These are phyloP conservation scores for Corrigiola litoralis DNA, from an alignment of 179 eudicot species.

Conservation along the genomic window DNA sequence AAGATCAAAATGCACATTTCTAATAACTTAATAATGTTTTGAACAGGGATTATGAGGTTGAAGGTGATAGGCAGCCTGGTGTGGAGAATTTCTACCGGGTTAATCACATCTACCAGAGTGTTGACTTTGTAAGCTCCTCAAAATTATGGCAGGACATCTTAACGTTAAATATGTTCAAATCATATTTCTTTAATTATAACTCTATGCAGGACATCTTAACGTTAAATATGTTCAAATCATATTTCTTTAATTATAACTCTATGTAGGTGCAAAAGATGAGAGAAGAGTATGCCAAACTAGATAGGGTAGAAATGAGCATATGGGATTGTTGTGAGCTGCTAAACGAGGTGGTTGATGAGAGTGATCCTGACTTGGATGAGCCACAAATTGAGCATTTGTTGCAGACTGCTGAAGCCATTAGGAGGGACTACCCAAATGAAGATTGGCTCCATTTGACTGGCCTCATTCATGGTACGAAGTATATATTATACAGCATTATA, in stretches of 20 bases:
- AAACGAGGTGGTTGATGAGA: constrained; percentile 78
- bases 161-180: background rate
- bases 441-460: constrained; percentile 93
- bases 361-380: constrained; percentile 91
- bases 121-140: constrained; percentile 56
- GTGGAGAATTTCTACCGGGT: constrained; percentile 66
- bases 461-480: constrained; percentile 86
- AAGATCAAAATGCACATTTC: no score
- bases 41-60: constrained; percentile 70
- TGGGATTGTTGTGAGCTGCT: constrained; percentile 96
- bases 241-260: background rate
- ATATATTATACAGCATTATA: no score
- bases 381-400: constrained; percentile 91
- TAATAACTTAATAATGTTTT: background rate
- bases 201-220: background rate
- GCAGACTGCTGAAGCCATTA: constrained; percentile 84
- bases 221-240: background rate
- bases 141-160: background rate
- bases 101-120: constrained; percentile 70
- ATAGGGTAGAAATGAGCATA: constrained; percentile 85
- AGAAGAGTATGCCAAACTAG: constrained; percentile 54
- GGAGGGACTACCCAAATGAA: constrained; percentile 79
- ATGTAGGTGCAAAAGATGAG: constrained; percentile 81
- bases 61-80: constrained; percentile 55
- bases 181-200: background rate